A percentile compares a stretch with the other conserved stretches of the same genome.
These are phyloP conservation scores for Dioszegia hungarica DNA, from an alignment of 768 basidiomycete species.

Conservation along the genomic window DNA sequence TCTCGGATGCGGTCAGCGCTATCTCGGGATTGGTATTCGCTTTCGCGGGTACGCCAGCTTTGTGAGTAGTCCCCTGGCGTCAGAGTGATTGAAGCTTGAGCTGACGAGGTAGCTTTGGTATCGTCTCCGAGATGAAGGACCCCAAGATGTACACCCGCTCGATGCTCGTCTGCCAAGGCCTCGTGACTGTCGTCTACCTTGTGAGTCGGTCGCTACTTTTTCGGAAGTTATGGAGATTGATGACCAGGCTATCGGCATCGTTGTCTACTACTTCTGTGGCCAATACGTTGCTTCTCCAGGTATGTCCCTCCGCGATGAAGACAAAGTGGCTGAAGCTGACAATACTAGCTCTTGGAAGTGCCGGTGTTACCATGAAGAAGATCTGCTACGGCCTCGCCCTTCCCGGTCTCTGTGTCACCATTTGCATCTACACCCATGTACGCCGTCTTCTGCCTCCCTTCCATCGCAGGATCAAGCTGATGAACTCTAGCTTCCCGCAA, in stretches of 20 bases:
- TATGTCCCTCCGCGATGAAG: neutral
- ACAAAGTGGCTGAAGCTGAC: neutral
- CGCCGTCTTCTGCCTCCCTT: neutral
- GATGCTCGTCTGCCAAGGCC: conserved; percentile 18
- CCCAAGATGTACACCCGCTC: conserved; percentile 38
- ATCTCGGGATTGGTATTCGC: conserved; percentile 20
- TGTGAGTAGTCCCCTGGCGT: conserved; percentile 2
- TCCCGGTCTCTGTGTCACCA: conserved; percentile 28
- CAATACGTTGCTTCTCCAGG: conserved; percentile 38
- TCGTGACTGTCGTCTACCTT: conserved; percentile 27
- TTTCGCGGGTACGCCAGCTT: conserved; percentile 26
- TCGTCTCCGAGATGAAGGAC: conserved; percentile 44
- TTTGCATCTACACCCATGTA: conserved; percentile 32
- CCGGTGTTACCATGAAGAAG: conserved; percentile 37
- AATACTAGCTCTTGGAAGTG: conserved; percentile 36
- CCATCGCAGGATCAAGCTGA: too few relatives aligned
- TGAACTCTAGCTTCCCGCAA: conserved; percentile 17
- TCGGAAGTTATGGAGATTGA: neutral
- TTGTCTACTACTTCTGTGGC: conserved; percentile 35
- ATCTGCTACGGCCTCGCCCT: conserved; percentile 34
- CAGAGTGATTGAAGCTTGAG: too few relatives aligned
- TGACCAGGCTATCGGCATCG: conserved; percentile 8
- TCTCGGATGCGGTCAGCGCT: conserved; percentile 21
- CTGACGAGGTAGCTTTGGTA: conserved; percentile 11
- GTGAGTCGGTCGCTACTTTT: neutral